Base-by-base conservation (phyloP, 495 filamentous ascomycete genomes). In the Pseudotulostoma volvatum region DNA sequence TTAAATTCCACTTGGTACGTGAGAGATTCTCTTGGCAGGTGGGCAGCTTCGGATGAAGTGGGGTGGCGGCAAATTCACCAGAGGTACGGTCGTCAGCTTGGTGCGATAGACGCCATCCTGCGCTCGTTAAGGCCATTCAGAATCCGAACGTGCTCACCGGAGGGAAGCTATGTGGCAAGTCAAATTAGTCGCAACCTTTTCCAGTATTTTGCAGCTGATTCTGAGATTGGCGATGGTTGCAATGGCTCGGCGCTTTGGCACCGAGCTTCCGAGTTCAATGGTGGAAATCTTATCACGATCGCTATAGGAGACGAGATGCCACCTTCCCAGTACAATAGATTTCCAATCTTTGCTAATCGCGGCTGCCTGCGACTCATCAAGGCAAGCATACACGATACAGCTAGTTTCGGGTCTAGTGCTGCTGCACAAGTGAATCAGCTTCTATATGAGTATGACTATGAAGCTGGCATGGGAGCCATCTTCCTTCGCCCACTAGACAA, bases 101-200 rank as follows among this genome's bases (percentile, higher is more conserved):
- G 73, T 2, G 47, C 54, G 31, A 45, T 77, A 36, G 62, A 69
- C 47, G 61, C 71, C 19, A 67, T 76, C 15, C 41, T 76, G 18
- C 54, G 58, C 36, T 59, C 65, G 2, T 37, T 40, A 4, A 64
- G 63, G 11, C 44, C 43, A 16, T 71, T 77, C 37, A 42, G 47
- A 4, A 71, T 76, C 37, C 46, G 38, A 35, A 39, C 49, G 40
- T 51, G 55, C 40, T 52, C 52, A 14, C 19, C 32, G 14, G 46
- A 46, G 11, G 47, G 49, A 14, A 42, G 48, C 9, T 36, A 47
- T 32, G 40, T 66, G 19, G 71, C 68, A 1, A 47, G 71, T 8
- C 73, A 75, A 39, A 58, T 74, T n/a, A 64, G 71, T 16, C 63
- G 71, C 25, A 77, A 76, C 43, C 54, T 76, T 1, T 60, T 63